Percentiles rank a stretch among this genome's conserved stretches.
These are phyloP conservation scores for Ceratocystiopsis sp. DNA, from an alignment of 2,329 filamentous ascomycete species.

Conservation along the genomic window DNA sequence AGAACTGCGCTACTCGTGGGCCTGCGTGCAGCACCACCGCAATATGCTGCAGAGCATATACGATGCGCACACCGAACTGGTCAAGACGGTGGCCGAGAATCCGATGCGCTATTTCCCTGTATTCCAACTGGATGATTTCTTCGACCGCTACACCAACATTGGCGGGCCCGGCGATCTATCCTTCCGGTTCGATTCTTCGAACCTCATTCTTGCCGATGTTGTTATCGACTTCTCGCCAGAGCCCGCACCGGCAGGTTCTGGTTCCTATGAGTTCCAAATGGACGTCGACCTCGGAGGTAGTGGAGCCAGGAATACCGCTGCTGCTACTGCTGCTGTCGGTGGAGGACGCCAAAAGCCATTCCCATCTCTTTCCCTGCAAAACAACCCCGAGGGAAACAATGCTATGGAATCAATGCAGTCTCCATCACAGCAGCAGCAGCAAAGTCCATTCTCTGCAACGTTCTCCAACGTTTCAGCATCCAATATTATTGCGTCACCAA, in stretches of 20 bases:
- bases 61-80: slow-evolving; percentile 62
- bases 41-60: slow-evolving; percentile 66
- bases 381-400: no score
- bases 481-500: no score
- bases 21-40: slow-evolving; percentile 61
- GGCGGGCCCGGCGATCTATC: slow-evolving; percentile 40
- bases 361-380: no score
- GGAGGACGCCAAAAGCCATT: no score
- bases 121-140: slow-evolving; percentile 77
- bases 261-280: no score
- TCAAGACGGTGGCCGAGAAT: slow-evolving; percentile 51
- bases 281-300: no score
- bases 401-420: no score
- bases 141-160: slow-evolving; percentile 55
- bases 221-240: slow-evolving; percentile 43
- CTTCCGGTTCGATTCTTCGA: slow-evolving; percentile 53
- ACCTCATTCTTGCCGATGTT: slow-evolving; percentile 54
- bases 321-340: no score
- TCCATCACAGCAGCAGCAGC: no score
- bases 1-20: slow-evolving; percentile 60
- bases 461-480: no score
- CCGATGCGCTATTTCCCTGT: slow-evolving; percentile 59
- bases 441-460: no score
- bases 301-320: no score
- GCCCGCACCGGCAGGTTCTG: slow-evolving; percentile 11